Conservation (phyloP, 805 yeast genomes). For the Candida nanaspora region DNA sequence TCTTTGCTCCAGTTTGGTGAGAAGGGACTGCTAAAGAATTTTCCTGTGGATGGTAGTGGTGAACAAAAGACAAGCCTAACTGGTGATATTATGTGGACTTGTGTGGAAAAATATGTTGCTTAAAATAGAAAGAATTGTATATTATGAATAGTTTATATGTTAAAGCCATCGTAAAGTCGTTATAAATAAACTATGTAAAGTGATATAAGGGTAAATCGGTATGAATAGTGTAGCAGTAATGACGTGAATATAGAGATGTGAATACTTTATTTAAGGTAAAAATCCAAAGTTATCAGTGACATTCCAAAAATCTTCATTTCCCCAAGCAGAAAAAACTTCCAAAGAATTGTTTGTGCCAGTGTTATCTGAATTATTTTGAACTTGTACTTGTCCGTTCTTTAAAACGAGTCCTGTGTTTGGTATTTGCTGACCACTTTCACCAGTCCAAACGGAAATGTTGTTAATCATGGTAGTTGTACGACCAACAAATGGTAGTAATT, state of each 20-base stretch:
- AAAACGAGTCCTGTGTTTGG: slow-evolving; percentile 28
- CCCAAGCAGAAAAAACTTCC: slow-evolving; percentile 14
- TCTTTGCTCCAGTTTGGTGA: too few species aligned
- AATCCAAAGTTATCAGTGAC: slow-evolving; percentile 43
- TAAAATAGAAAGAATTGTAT: too few species aligned
- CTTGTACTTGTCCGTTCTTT: slow-evolving; percentile 7
- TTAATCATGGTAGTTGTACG: slow-evolving; percentile 55
- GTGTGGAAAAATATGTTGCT: slow-evolving; percentile 9
- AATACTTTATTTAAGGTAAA: slow-evolving; percentile 27
- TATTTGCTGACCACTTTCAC: slow-evolving; percentile 35
- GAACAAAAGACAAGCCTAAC: slow-evolving; percentile 5
- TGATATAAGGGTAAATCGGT: too few species aligned
- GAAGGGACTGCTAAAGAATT: slow-evolving; percentile 1
- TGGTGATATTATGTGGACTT: slow-evolving; percentile 14
- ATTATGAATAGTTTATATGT: too few species aligned
- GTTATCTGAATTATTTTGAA: slow-evolving; percentile 1
- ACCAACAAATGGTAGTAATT: slow-evolving; percentile 30
- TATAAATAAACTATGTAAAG: too few species aligned
- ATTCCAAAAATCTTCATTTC: slow-evolving; percentile 39
- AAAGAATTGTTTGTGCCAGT: slow-evolving; percentile 1
- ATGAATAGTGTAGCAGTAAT: too few species aligned
- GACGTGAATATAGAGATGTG: too few species aligned
- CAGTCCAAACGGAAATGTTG: slow-evolving; percentile 56
- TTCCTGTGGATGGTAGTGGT: slow-evolving; percentile 8
- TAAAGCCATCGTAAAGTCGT: too few species aligned